These are phyloP conservation scores for Suillus weaverae DNA, from an alignment of 768 basidiomycete genomes.

Conservation along the genomic window DNA sequence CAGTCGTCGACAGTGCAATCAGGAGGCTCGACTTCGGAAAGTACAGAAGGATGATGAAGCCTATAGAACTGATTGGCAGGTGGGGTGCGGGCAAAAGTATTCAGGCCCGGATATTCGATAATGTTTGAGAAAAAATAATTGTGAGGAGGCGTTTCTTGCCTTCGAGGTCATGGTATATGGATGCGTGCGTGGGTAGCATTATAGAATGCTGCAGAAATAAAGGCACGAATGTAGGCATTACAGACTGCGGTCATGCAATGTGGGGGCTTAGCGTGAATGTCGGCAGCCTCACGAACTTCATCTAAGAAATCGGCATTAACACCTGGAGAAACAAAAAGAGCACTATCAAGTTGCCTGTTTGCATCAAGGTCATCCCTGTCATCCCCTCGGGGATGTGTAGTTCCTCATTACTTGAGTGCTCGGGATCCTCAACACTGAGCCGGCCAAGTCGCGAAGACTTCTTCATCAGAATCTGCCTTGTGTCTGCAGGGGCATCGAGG, in stretches of 20 bases:
- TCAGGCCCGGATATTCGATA: background rate
- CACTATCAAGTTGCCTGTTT: background rate
- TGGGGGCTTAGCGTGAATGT: background rate
- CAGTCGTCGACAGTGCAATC: background rate
- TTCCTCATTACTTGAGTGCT: background rate
- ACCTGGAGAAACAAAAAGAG: background rate
- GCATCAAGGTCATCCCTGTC: background rate
- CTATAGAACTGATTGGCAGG: background rate
- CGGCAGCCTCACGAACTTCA: background rate
- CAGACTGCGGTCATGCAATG: background rate
- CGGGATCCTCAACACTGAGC: background rate
- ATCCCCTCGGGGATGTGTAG: background rate
- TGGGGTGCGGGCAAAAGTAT: background rate
- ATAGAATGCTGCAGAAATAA: background rate
- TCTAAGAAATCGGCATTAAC: background rate
- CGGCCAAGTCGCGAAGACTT: no score
- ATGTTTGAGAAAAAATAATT: no score
- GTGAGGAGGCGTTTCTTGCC: background rate
- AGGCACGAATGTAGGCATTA: background rate
- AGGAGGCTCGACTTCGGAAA: background rate
- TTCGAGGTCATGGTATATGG: background rate
- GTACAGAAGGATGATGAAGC: background rate
- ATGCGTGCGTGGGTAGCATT: background rate
- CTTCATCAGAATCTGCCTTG: no score
- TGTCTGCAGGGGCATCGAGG: no score